These are phyloP conservation scores for Imleria badia DNA, from an alignment of 768 basidiomycete genomes.

Conservation along the genomic window DNA sequence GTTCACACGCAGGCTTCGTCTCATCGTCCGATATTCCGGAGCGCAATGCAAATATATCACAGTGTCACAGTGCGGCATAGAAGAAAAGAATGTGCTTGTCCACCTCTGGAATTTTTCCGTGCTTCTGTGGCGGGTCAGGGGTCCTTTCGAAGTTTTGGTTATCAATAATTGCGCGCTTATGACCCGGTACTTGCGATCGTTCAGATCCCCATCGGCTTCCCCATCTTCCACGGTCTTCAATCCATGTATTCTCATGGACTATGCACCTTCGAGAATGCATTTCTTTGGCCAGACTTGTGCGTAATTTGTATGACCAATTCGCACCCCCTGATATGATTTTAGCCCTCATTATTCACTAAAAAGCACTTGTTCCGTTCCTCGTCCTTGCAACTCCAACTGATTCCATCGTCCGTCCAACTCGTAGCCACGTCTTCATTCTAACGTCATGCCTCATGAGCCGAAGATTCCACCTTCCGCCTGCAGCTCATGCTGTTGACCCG, in stretches of 20 bases:
- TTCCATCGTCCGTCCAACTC: slow-evolving; percentile 4
- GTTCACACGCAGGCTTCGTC: slow-evolving; percentile 20
- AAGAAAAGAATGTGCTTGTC: slow-evolving; percentile 21
- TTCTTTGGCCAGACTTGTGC: slow-evolving; percentile 3
- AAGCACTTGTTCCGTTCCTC: not conserved
- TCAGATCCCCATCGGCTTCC: not conserved
- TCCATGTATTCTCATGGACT: not conserved
- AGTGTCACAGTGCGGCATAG: slow-evolving; percentile 16
- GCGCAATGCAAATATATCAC: slow-evolving; percentile 16
- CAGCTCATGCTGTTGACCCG: slow-evolving; percentile 1
- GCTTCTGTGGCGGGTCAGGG: slow-evolving; percentile 30
- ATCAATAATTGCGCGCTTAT: slow-evolving; percentile 29
- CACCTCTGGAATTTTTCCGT: slow-evolving; percentile 21
- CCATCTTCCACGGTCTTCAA: not conserved
- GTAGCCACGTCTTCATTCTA: not conserved
- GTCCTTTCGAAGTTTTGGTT: slow-evolving; percentile 17
- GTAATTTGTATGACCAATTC: slow-evolving; percentile 7
- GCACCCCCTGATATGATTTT: not conserved
- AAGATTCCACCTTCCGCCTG: slow-evolving; percentile 2
- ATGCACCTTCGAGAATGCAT: not conserved
- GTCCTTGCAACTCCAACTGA: not conserved
- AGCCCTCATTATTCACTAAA: not conserved
- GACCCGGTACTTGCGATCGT: slow-evolving; percentile 7
- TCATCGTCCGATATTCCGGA: slow-evolving; percentile 11
- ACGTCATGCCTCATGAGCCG: slow-evolving; percentile 9